These are phyloP conservation scores for Globisporangium alternatum DNA, from an alignment of 352 stramenopile species.

Conservation along the genomic window DNA sequence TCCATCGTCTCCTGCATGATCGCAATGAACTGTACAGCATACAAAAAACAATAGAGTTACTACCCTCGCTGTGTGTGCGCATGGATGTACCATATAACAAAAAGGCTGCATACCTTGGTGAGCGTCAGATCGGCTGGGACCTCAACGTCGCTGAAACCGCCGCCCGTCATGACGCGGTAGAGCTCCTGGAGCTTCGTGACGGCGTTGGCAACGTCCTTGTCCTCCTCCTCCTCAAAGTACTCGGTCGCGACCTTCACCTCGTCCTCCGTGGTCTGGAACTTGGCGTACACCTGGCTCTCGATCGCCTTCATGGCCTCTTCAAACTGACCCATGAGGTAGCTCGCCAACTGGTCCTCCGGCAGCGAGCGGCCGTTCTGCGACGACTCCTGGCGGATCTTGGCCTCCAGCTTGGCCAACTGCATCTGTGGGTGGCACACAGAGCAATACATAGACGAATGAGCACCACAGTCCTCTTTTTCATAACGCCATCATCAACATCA, in stretches of 20 bases:
- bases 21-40: conserved; percentile 57
- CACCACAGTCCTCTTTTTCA: not conserved
- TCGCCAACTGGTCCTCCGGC: conserved; percentile 82
- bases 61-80: not conserved
- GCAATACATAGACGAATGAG: conserved; percentile 1
- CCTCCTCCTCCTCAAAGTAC: conserved; percentile 87
- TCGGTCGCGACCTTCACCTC: conserved; percentile 84
- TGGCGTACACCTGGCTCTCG: conserved; percentile 85
- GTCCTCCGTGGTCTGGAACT: conserved; percentile 87
- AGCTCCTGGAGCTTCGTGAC: conserved; percentile 87
- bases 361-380: conserved; percentile 78
- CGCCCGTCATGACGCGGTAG: conserved; percentile 86
- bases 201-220: conserved; percentile 82
- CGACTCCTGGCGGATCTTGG: conserved; percentile 87
- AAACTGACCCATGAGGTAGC: conserved; percentile 89
- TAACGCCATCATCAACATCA: not conserved
- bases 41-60: conserved; percentile 14
- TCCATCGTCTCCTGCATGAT: conserved; percentile 92
- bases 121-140: conserved; percentile 80
- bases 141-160: conserved; percentile 77
- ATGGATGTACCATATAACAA: conserved; percentile 1
- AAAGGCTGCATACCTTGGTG: conserved; percentile 37
- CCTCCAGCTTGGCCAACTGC: conserved; percentile 84
- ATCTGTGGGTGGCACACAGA: conserved; percentile 40
- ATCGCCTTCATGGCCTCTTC: conserved; percentile 90